A percentile compares a stretch with the other conserved stretches of the same genome.
Conservation (phyloP, 305 asterid genomes). For the Fraxinus latifolia region DNA sequence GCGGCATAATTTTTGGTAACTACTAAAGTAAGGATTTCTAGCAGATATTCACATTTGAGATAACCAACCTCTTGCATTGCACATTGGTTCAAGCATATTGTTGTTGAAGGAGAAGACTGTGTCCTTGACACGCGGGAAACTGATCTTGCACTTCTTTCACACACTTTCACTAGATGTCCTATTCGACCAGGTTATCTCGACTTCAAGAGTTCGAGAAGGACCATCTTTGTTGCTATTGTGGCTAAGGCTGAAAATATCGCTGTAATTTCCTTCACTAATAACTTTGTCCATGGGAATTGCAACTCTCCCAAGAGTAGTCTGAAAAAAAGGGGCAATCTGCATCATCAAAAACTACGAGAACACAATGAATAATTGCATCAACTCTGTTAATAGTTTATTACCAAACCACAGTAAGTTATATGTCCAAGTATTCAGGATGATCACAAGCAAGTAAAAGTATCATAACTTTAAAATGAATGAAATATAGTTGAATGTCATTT, state of each 20-base stretch:
- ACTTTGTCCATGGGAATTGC: constrained; percentile 69
- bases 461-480: background rate
- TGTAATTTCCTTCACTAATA: constrained; percentile 58
- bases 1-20: background rate
- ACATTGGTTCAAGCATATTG: background rate
- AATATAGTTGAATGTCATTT: constrained; percentile 8
- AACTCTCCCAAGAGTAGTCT: constrained; percentile 71
- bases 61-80: background rate
- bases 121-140: background rate
- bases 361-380: background rate
- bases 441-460: background rate
- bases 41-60: constrained; percentile 4
- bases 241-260: constrained; percentile 61
- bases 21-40: background rate
- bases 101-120: background rate
- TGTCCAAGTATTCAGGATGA: background rate
- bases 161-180: constrained; percentile 35
- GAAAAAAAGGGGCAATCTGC: constrained; percentile 26
- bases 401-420: background rate
- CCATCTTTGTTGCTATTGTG: constrained; percentile 49
- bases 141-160: constrained; percentile 25
- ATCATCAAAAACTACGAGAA: constrained; percentile 19
- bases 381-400: background rate
- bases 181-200: constrained; percentile 77
- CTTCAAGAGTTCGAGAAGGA: constrained; percentile 59